These are phyloP conservation scores for Microbotryum lychnidis-dioicae DNA, from an alignment of 1,284 basidiomycete species.

Conservation along the genomic window DNA sequence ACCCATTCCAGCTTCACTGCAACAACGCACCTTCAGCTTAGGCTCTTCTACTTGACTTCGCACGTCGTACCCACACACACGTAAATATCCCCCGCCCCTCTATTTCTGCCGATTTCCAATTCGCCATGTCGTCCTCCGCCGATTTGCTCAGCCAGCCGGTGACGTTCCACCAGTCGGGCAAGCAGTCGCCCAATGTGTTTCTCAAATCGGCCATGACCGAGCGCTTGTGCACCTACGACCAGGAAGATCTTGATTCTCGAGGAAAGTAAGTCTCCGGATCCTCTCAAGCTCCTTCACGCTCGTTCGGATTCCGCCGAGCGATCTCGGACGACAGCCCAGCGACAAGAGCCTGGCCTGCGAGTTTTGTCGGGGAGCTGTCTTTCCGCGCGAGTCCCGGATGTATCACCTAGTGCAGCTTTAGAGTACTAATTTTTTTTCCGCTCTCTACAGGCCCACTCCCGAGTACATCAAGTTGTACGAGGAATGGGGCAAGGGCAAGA, in stretches of 20 bases:
- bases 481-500: slow-evolving; percentile 39
- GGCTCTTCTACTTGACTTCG: too few species aligned
- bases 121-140: too few species aligned
- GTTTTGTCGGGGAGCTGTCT: slow-evolving; percentile 21
- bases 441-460: slow-evolving; percentile 7
- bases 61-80: too few species aligned
- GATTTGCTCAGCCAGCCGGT: slow-evolving; percentile 27
- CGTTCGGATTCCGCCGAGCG: not conserved
- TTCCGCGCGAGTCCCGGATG: slow-evolving; percentile 3
- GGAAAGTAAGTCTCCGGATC: not conserved
- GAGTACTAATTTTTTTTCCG: not conserved
- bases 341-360: not conserved
- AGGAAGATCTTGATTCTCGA: slow-evolving; percentile 8
- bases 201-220: slow-evolving; percentile 40
- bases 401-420: not conserved
- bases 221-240: slow-evolving; percentile 36
- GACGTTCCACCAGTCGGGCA: slow-evolving; percentile 33
- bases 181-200: slow-evolving; percentile 17
- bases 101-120: too few species aligned
- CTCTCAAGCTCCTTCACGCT: too few species aligned
- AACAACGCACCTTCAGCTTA: too few species aligned
- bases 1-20: too few species aligned
- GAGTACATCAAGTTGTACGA: slow-evolving; percentile 38
- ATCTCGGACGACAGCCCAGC: too few species aligned
- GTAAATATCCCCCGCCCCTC: too few species aligned